Conservation (phyloP, 2,329 filamentous ascomycete species). For the Dactylellina sp. region DNA sequence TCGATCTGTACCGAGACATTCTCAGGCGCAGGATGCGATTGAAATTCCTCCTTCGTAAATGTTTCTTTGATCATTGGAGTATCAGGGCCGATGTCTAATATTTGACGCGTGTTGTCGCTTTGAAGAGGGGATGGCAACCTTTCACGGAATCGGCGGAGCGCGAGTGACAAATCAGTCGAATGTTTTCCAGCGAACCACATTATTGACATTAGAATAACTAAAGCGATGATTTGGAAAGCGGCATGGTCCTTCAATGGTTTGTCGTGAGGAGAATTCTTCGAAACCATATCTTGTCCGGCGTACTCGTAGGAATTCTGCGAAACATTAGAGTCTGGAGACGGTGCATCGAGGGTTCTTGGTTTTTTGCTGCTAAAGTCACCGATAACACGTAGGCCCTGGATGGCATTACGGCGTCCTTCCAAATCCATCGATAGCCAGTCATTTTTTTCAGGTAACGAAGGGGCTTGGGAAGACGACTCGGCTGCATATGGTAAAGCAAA, state of each 20-base stretch:
- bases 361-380: slow-evolving; percentile 11
- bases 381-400: slow-evolving; percentile 35
- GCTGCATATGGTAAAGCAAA: slow-evolving; percentile 37
- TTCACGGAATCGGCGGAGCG: slow-evolving; percentile 39
- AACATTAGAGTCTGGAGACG: slow-evolving; percentile 30
- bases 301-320: slow-evolving; percentile 12
- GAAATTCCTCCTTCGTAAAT: slow-evolving; percentile 38
- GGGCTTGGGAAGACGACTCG: slow-evolving; percentile 10
- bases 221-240: slow-evolving; percentile 42
- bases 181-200: slow-evolving; percentile 54
- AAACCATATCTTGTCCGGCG: slow-evolving; percentile 6
- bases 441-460: slow-evolving; percentile 21
- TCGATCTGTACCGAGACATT: slow-evolving; percentile 35
- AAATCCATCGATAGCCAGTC: slow-evolving; percentile 46
- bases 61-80: slow-evolving; percentile 54
- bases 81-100: slow-evolving; percentile 37
- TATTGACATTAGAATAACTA: slow-evolving; percentile 44
- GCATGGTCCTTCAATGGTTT: slow-evolving; percentile 40
- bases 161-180: slow-evolving; percentile 36
- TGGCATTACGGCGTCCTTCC: slow-evolving; percentile 29
- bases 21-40: slow-evolving; percentile 31
- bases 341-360: slow-evolving; percentile 23
- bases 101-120: slow-evolving; percentile 18
- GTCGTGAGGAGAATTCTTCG: not conserved
- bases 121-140: slow-evolving; percentile 37